Percentiles rank a stretch among this genome's conserved stretches.
These are phyloP conservation scores for Melastoma malabathricum DNA, from an alignment of 345 rosid genomes.

Conservation along the genomic window DNA sequence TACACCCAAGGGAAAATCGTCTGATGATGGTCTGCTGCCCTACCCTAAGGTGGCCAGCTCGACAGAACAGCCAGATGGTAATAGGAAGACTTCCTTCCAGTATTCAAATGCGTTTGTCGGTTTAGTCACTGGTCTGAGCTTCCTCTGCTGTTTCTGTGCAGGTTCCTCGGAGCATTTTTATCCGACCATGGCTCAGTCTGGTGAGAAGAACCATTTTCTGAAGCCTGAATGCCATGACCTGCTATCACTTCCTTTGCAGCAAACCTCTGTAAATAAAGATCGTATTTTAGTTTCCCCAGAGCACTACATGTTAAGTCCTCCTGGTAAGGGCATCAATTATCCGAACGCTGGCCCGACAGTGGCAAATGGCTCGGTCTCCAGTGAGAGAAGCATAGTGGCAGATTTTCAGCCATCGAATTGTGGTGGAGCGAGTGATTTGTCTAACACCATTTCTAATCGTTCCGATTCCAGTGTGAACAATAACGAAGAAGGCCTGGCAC, in stretches of 20 bases:
- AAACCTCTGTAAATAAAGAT: conserved; percentile 20
- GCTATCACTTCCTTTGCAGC: conserved; percentile 20
- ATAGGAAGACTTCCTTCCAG: conserved; percentile 15
- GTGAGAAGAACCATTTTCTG: conserved; percentile 13
- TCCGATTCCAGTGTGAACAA: conserved; percentile 51
- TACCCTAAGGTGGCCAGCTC: conserved; percentile 24
- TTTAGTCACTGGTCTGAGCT: conserved; percentile 7
- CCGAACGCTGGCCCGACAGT: conserved; percentile 20
- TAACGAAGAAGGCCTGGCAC: conserved; percentile 38
- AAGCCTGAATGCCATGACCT: conserved; percentile 23
- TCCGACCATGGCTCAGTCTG: conserved; percentile 17
- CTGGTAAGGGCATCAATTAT: conserved; percentile 28
- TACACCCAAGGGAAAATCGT: conserved; percentile 22
- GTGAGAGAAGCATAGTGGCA: conserved; percentile 29
- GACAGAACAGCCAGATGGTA: conserved; percentile 23
- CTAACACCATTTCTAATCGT: conserved; percentile 45
- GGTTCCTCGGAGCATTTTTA: conserved; percentile 38
- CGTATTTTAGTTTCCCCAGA: conserved; percentile 24
- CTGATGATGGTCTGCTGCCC: conserved; percentile 19
- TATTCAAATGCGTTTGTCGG: background rate
- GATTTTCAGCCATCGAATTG: conserved; percentile 28
- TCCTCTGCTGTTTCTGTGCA: conserved; percentile 13
- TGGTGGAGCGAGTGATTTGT: conserved; percentile 38
- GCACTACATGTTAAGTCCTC: conserved; percentile 28
- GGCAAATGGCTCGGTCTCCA: conserved; percentile 33